These are phyloP conservation scores for Dichotomopilus funicola DNA, from an alignment of 2,329 filamentous ascomycete genomes.

Conservation along the genomic window DNA sequence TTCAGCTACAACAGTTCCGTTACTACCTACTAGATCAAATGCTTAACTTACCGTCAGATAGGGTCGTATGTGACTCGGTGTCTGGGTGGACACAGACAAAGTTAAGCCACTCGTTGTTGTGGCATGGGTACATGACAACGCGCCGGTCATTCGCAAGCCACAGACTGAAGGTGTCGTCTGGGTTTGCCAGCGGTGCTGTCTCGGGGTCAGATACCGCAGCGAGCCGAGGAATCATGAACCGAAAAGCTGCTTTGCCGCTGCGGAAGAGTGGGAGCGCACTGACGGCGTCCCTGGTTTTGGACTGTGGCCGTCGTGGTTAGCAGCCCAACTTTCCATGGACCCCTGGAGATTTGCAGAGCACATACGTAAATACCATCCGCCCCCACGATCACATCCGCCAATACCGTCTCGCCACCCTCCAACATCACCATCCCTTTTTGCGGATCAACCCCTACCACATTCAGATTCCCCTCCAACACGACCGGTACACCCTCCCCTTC, in stretches of 20 bases:
- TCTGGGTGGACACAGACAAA: conserved; percentile 11
- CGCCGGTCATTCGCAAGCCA: conserved; percentile 9
- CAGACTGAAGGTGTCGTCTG: conserved; percentile 9
- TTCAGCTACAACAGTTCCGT: no score
- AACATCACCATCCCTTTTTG: conserved; percentile 37
- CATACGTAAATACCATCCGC: conserved; percentile 48
- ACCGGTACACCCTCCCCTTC: conserved; percentile 33
- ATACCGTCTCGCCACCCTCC: conserved; percentile 36
- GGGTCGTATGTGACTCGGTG: conserved; percentile 4
- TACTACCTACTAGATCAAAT: neutral
- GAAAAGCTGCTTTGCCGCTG: conserved; percentile 49
- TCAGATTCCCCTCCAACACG: conserved; percentile 31
- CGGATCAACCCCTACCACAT: conserved; percentile 39
- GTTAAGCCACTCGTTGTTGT: conserved; percentile 14
- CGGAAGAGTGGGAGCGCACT: conserved; percentile 29
- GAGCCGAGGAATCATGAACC: conserved; percentile 41
- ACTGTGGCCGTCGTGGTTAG: conserved; percentile 18
- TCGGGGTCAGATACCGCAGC: conserved; percentile 1
- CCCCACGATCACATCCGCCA: conserved; percentile 46
- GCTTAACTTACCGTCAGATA: conserved; percentile 1
- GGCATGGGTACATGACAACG: conserved; percentile 13
- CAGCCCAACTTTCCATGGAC: neutral
- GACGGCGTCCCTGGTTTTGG: conserved; percentile 23
- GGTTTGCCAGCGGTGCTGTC: conserved; percentile 1
- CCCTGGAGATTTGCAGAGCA: conserved; percentile 6